A percentile compares a stretch with the other conserved stretches of the same genome.
These are phyloP conservation scores for Silene uniflora DNA, from an alignment of 148 eudicot species.

Conservation along the genomic window DNA sequence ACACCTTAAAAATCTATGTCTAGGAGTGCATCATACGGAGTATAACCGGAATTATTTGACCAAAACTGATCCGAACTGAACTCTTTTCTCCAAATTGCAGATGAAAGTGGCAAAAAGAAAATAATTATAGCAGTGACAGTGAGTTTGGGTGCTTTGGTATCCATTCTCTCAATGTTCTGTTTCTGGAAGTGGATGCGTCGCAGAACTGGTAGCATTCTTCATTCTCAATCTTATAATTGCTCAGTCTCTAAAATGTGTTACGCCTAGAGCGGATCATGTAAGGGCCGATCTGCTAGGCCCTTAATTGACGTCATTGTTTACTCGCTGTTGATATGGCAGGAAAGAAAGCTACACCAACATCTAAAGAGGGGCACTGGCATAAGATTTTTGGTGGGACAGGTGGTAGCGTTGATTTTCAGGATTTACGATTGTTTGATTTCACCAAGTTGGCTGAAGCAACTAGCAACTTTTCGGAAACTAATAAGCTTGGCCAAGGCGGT, in stretches of 20 bases:
- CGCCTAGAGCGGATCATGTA: too few relatives aligned
- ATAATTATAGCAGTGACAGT: conserved; percentile 23
- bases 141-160: conserved; percentile 3
- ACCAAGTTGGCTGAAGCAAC: conserved; percentile 27
- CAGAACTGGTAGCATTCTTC: background rate
- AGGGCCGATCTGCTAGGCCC: background rate
- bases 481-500: conserved; percentile 52
- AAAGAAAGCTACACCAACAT: background rate
- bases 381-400: background rate
- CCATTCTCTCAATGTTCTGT: conserved; percentile 13
- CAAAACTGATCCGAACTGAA: too few relatives aligned
- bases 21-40: too few relatives aligned
- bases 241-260: too few relatives aligned
- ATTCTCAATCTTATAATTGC: too few relatives aligned
- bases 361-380: background rate
- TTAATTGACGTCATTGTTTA: conserved; percentile 23
- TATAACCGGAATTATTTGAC: too few relatives aligned
- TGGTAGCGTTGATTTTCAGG: conserved; percentile 3
- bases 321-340: background rate
- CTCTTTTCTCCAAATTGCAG: conserved; percentile 26
- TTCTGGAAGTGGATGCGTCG: conserved; percentile 27
- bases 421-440: conserved; percentile 34
- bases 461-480: conserved; percentile 24
- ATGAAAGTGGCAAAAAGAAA: conserved; percentile 11
- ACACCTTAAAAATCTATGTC: too few relatives aligned